These are phyloP conservation scores for Solioccasus polychromus DNA, from an alignment of 768 basidiomycete species.

Conservation along the genomic window DNA sequence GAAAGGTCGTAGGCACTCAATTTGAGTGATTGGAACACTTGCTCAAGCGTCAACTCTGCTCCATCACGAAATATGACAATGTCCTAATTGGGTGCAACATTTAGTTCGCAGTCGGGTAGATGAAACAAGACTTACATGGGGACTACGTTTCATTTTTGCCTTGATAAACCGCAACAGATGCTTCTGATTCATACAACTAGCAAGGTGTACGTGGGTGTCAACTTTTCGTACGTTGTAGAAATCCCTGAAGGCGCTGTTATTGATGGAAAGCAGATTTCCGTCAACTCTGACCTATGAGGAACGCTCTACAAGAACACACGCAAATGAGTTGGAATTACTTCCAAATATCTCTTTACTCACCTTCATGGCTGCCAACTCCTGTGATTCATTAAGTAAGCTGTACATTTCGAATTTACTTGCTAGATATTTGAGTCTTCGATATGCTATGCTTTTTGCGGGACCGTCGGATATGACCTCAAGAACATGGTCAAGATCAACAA, in stretches of 20 bases:
- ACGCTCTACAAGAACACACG: conserved; percentile 20
- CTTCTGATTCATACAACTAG: conserved; percentile 99
- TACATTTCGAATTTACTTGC: conserved; percentile 95
- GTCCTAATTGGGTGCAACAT: conserved; percentile 54
- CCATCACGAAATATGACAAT: conserved; percentile 95
- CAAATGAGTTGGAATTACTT: too few species aligned
- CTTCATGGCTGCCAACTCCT: conserved; percentile 97
- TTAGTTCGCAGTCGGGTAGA: background rate
- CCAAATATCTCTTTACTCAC: conserved; percentile 38
- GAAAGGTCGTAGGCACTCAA: conserved; percentile 96
- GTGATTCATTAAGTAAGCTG: conserved; percentile 84
- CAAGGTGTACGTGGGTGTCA: conserved; percentile 98
- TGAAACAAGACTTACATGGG: conserved; percentile 50
- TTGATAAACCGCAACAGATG: conserved; percentile 98
- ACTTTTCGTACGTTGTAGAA: conserved; percentile 99
- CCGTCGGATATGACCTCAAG: conserved; percentile 91
- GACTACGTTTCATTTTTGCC: conserved; percentile 90
- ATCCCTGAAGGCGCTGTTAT: conserved; percentile 54
- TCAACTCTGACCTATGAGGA: conserved; percentile 27
- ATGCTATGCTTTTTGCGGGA: conserved; percentile 95
- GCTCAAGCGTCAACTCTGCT: conserved; percentile 77
- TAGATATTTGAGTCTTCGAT: conserved; percentile 85
- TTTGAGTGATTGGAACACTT: conserved; percentile 96
- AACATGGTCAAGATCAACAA: conserved; percentile 91
- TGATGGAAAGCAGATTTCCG: background rate